Base-by-base conservation (phyloP, 148 eudicot species). In the Agrostemma githago region DNA sequence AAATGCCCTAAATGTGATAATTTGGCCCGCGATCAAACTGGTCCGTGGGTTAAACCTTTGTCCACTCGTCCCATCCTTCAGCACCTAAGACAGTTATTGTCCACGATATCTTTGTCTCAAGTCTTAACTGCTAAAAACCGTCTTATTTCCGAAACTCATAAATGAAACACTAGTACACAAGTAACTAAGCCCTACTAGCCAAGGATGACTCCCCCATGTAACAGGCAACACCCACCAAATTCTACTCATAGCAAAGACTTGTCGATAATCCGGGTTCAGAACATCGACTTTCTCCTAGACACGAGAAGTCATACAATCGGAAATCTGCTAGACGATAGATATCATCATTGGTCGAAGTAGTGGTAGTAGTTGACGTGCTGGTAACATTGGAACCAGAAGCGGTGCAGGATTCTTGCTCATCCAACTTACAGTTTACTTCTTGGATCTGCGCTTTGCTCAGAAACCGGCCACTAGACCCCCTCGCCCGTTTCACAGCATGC, bases 401-500 rank as follows among this genome's bases (percentile, higher is more conserved):
- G 21, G 80, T 72, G 6, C 83, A 80, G 71, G 72, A 34, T 20
- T 81, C 80, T 53, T 81, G 81, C 62, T 74, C 63, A 61, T 65
- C 44, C 3, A 42, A 42, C 6, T 42, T 42, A 43, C 46, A 43
- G 46, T 43, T 43, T 1, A 43, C 46, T 1, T 43, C 16, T 11
- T 51, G 3, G 16, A 51, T 3, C 56, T 10, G 56, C 2, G 11
- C 14, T 51, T 51, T 51, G 14, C 56, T 12, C 3, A 51, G 56
- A 51, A 51, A 51, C 14, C 56, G 56, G 0, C 56, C 56, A 0
- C 4, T 15, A 3, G 56, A 15, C 57, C 96, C 96, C 70, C 92
- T 82, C n/a, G 85, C 86, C 76, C 96, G 84, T 73, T 83, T 90
- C 73, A 90, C 43, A 10, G 96, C 96, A 68, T 90, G 96, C 54